Evolutionary conservation across 2,329 filamentous ascomycete genomes (phyloP).

Genomic region (Akanthomyces uredinophilus): DNA sequence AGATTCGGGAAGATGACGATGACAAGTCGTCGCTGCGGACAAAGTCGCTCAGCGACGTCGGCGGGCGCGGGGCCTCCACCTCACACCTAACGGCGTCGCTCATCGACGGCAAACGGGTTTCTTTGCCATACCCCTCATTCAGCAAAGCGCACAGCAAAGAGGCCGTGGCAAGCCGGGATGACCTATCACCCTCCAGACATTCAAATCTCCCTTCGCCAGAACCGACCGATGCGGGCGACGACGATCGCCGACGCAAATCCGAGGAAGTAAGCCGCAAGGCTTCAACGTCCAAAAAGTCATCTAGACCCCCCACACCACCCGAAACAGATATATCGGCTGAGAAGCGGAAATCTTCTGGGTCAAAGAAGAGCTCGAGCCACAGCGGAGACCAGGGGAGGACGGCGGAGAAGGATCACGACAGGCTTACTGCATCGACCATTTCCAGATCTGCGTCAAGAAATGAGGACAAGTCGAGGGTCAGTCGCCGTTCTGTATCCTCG

Average conservation of each 20-base stretch:
- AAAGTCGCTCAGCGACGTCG: conserved; percentile 43
- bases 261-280: conserved; percentile 36
- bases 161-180: conserved; percentile 60
- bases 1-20: conserved; percentile 18
- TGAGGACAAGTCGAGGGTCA: conserved; percentile 48
- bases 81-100: conserved; percentile 20
- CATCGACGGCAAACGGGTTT: conserved; percentile 41
- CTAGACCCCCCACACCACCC: conserved; percentile 57
- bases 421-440: conserved; percentile 39
- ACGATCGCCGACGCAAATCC: conserved; percentile 41
- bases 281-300: conserved; percentile 35
- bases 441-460: conserved; percentile 41
- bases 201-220: conserved; percentile 60
- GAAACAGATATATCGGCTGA: conserved; percentile 55
- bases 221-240: conserved; percentile 50
- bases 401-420: conserved; percentile 21
- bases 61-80: conserved; percentile 35
- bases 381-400: conserved; percentile 17
- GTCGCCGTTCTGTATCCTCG: conserved; percentile 50
- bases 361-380: conserved; percentile 18
- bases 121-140: conserved; percentile 72
- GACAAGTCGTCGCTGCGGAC: conserved; percentile 16
- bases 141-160: conserved; percentile 93
- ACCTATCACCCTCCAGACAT: conserved; percentile 32
- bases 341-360: conserved; percentile 20